Base-by-base conservation (phyloP, 306 rosid species). In the Hippophae gyantsensis region DNA sequence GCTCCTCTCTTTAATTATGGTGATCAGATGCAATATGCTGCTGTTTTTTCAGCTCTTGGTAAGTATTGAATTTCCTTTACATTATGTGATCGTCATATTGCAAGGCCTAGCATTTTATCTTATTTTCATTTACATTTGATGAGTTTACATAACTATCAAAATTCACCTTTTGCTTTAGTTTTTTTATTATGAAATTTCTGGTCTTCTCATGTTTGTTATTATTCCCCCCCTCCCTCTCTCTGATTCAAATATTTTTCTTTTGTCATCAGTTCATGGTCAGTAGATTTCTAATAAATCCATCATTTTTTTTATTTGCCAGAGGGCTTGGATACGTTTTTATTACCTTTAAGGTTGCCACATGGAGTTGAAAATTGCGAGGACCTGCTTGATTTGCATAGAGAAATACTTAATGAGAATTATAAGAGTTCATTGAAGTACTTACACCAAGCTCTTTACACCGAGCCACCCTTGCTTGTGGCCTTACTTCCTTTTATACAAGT, bases 401-500 rank as follows among this genome's bases (percentile, higher is more conserved):
- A 69, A 62, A 69, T 79, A 63, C 64, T 71, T 61, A 79, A 74
- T 69, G 83, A 71, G 62, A 42, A 81, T 57, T 79, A 79, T 58
- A 71, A 57, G 70, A 60, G 69, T 50, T 92, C 96, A 27, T 76
- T 83, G 62, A 83, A 78, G 69, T 69, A 83, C 69, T 75, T 85
- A 46, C 69, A 60, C 53, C 73, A 38, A 45, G 89, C 96, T 69
- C 75, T 83, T 58, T 60, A 76, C 70, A 81, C 83, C 43, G 58
- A 71, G 5, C 68, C 85, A 42, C 66, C 83, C n/a, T 62, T 72
- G 27, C 54, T 76, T 45, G 84, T 41, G 14, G 87, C 88, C 69
- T 78, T 87, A 61, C 89, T 75, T 70, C 95, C 96, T 59, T 76
- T 82, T 63, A 48, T 78, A 79, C 98, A 90, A 85, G 97, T 90